These are phyloP conservation scores for Sclerotiophoma versabilis DNA, from an alignment of 2,329 filamentous ascomycete species.

Conservation along the genomic window DNA sequence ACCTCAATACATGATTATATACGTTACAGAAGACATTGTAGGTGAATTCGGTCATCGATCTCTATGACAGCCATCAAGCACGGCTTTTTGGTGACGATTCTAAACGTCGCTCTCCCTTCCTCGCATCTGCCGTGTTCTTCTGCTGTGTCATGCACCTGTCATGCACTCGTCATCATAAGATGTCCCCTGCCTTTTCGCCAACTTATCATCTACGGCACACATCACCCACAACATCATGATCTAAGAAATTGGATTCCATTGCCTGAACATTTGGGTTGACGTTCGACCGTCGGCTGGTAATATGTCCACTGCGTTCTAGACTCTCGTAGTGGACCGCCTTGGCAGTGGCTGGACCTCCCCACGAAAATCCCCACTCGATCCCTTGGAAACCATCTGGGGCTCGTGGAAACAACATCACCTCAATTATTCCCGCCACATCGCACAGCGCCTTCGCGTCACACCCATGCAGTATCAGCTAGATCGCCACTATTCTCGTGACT, in stretches of 20 bases:
- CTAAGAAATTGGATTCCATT: background rate
- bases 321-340: constrained; percentile 10
- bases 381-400: constrained; percentile 21
- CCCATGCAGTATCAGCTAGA: constrained; percentile 25
- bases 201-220: background rate
- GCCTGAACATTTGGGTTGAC: background rate
- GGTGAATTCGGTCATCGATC: no score
- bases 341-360: constrained; percentile 26
- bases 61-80: no score
- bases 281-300: constrained; percentile 1
- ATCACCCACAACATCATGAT: background rate
- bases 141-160: background rate
- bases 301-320: constrained; percentile 4
- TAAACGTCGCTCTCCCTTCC: background rate
- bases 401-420: constrained; percentile 31
- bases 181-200: background rate
- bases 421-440: constrained; percentile 38
- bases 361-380: constrained; percentile 20
- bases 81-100: background rate
- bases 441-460: constrained; percentile 31
- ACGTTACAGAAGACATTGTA: no score
- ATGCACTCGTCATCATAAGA: constrained; percentile 4
- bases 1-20: background rate
- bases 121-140: background rate
- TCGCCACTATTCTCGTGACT: background rate